phyloP scores from a whole-genome alignment of 371 early-diverging fungal species.

The Phascolomyces articulosus region DNA sequence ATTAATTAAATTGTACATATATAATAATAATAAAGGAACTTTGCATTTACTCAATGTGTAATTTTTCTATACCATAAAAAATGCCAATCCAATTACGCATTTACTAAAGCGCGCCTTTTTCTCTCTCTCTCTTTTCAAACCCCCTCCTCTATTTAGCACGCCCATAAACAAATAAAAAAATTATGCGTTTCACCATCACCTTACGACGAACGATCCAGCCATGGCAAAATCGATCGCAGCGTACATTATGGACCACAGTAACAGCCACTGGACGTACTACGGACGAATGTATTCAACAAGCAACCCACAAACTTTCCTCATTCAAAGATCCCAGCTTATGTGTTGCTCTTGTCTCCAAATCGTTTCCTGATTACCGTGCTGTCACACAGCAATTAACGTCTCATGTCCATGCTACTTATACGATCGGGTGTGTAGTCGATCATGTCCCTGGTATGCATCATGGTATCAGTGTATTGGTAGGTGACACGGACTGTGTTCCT shows the following conservation, averaged over 20 bases:
- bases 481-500: conserved; percentile 34
- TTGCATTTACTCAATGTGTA: no score
- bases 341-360: conserved; percentile 45
- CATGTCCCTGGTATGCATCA: conserved; percentile 52
- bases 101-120: no score
- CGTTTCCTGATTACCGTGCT: conserved; percentile 34
- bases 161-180: not conserved
- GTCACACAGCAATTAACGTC: conserved; percentile 12
- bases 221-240: not conserved
- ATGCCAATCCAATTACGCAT: no score
- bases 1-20: no score
- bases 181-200: not conserved
- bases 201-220: not conserved
- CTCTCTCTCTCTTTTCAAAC: not conserved
- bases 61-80: no score
- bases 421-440: conserved; percentile 57
- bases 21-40: no score
- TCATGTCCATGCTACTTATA: conserved; percentile 17
- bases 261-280: conserved; percentile 31
- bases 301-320: conserved; percentile 8
- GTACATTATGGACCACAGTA: conserved; percentile 31
- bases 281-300: conserved; percentile 31
- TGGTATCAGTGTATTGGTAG: conserved; percentile 48
- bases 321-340: conserved; percentile 30
- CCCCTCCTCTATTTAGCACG: not conserved